phyloP scores from a whole-genome alignment of 1,139 yeast species.

The Cylindricascospora bacillispora region DNA sequence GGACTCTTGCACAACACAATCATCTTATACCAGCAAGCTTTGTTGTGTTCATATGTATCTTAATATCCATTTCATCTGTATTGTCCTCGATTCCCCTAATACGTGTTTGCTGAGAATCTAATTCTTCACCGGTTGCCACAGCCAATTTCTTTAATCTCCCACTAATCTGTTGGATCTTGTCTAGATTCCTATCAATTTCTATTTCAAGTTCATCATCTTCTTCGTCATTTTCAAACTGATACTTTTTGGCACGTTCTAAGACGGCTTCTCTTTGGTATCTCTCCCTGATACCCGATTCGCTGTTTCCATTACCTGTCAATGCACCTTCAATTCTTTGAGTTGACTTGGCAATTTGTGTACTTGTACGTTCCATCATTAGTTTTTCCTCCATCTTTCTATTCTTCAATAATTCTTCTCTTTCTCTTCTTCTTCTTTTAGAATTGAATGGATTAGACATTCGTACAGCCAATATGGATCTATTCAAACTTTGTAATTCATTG shows the following conservation, averaged over 20 bases:
- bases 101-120: slow-evolving; percentile 40
- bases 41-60: slow-evolving; percentile 36
- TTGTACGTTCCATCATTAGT: slow-evolving; percentile 31
- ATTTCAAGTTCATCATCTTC: slow-evolving; percentile 51
- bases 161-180: slow-evolving; percentile 36
- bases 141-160: slow-evolving; percentile 40
- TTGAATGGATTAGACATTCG: slow-evolving; percentile 81
- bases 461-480: slow-evolving; percentile 73
- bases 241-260: slow-evolving; percentile 31
- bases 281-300: slow-evolving; percentile 24
- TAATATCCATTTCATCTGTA: slow-evolving; percentile 41
- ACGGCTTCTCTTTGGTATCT: slow-evolving; percentile 27
- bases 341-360: slow-evolving; percentile 32
- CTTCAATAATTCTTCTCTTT: slow-evolving; percentile 61
- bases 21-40: slow-evolving; percentile 25
- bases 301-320: slow-evolving; percentile 22
- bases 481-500: slow-evolving; percentile 62
- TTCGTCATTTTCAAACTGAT: slow-evolving; percentile 46
- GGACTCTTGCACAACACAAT: too few relatives aligned
- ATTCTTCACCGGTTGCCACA: slow-evolving; percentile 39
- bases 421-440: slow-evolving; percentile 61
- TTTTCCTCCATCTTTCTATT: slow-evolving; percentile 54
- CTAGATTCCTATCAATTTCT: slow-evolving; percentile 43
- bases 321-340: slow-evolving; percentile 38
- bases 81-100: slow-evolving; percentile 40